Base-by-base conservation (phyloP, 2,329 filamentous ascomycete genomes). In the Trichoderma brevicompactum region DNA sequence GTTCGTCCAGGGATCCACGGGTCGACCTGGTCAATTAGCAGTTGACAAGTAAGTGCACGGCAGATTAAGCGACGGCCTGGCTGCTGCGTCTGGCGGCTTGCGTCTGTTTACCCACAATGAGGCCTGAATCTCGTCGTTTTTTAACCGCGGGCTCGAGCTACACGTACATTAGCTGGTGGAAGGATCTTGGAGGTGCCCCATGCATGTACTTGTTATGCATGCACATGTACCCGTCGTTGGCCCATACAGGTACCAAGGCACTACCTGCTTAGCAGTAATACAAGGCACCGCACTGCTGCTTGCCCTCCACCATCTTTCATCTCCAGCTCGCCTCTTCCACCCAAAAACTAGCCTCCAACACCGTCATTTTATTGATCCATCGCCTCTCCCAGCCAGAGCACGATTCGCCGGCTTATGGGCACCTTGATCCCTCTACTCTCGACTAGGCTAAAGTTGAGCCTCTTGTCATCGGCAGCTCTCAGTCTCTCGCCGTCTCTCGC, bases 51-150 rank as follows among this genome's bases (percentile, higher is more conserved):
- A 63, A 23, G 17, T n/a, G 28, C 59, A 62, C 49, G 38, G 49
- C 48, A 63, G 17, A 46, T 53, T 68, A 63, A 61, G 62, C 41
- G 60, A 50, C 63, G 58, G 64, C 53, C 55, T 66, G 44, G 46
- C 55, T 48, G 6, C 61, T 60, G 38, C 58, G 49, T 54, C 59
- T 58, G 52, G 55, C 59, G 60, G 32, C 65, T 60, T 65, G 64
- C 60, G 64, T 19, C 60, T 68, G 58, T 63, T 56, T 52, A 41
- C 36, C 56, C 44, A 49, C 56, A 28, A 34, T 36, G 58, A 61
- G 32, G 53, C 44, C 43, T 56, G 34, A 44, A 55, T 41, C 48
- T 52, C 53, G 44, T 59, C 36, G 12, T 50, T 58, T 32, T 52
- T 52, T 58, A 59, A 50, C 62, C 53, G 54, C 60, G 60, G 60